Conservation (phyloP, 129 eudicot genomes). For the Tagetes erecta region DNA sequence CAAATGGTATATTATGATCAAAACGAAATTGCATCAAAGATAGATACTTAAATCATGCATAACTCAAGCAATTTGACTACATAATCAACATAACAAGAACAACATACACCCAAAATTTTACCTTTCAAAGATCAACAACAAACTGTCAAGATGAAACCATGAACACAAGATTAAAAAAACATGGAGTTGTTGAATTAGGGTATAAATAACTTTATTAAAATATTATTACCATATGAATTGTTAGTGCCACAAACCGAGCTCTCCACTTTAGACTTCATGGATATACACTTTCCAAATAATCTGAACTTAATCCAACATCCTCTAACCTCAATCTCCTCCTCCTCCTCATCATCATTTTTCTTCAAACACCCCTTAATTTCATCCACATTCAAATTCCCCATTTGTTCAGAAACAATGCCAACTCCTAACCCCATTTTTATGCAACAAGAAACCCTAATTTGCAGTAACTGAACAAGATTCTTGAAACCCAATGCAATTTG, state of each 20-base stretch:
- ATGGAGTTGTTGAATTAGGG: neutral
- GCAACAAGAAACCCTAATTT: conserved; percentile 20
- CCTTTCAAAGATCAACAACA: conserved; percentile 11
- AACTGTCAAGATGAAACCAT: neutral
- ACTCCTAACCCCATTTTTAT: conserved; percentile 48
- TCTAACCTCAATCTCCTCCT: conserved; percentile 24
- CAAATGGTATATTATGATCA: conserved; percentile 18
- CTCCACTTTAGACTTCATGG: conserved; percentile 64
- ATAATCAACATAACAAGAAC: neutral
- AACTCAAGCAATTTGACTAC: neutral
- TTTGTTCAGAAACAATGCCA: conserved; percentile 43
- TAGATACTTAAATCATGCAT: neutral
- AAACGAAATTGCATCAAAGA: conserved; percentile 18
- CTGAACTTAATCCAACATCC: conserved; percentile 68
- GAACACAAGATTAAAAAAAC: neutral
- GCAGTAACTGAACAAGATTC: conserved; percentile 20
- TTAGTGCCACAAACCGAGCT: conserved; percentile 51
- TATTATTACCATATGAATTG: conserved; percentile 45
- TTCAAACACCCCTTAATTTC: conserved; percentile 38
- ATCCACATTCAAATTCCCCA: conserved; percentile 30
- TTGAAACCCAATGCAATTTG: conserved; percentile 16
- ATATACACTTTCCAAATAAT: conserved; percentile 63
- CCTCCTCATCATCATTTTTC: conserved; percentile 31
- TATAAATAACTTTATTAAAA: conserved; percentile 8
- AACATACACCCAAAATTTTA: neutral